Evolutionary conservation across 73 alveolate genomes (phyloP), one percentile per base, ranked within the genome.

Genomic region (Effrenium voratum): DNA sequence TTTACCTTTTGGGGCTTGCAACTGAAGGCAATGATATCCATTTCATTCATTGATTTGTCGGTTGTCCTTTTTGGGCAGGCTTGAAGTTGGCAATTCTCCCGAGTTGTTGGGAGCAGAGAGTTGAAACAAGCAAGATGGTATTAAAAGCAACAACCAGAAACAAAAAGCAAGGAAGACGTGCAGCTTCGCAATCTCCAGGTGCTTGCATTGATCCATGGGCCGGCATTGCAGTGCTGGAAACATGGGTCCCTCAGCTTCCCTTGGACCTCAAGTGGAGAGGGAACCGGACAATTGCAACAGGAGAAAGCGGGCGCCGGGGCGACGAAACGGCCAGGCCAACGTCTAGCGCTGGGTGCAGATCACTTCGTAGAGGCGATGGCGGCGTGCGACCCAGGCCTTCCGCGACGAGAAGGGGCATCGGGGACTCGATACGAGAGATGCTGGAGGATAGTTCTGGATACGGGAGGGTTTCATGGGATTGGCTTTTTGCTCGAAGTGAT

Each of bases 301-400:
- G n/a, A n/a, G n/a, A n/a, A n/a, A n/a, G n/a, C n/a, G n/a, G n/a
- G n/a, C n/a, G n/a, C n/a, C n/a, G n/a, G n/a, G n/a, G n/a, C n/a
- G n/a, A n/a, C n/a, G n/a, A n/a, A n/a, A 38, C 47, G 10, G 45
- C 83, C 90, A 87, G 95, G 95, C 38, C 66, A 59, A 36, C 70
- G 49, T 46, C 84, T 87, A 10, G 84, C 59, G 59, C 5, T 63
- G 50, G 60, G 70, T 2, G 95, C 47, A 26, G 84, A 87, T 45
- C 40, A 63, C 68, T 6, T 87, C 68, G 83, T 24, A n/a, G 68
- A 47, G 32, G 96, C 34, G 46, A 90, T 90, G 96, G 63, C 63
- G 10, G 86, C 96, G 41, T 90, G 96, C 52, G 96, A 60, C 34
- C 68, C 83, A 86, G 94, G 94, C 94, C 0, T 57, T 36, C 47